A percentile compares a stretch with the other conserved stretches of the same genome.
phyloP scores from a whole-genome alignment of 1,284 basidiomycete genomes.

The Austroboletus niveus region DNA sequence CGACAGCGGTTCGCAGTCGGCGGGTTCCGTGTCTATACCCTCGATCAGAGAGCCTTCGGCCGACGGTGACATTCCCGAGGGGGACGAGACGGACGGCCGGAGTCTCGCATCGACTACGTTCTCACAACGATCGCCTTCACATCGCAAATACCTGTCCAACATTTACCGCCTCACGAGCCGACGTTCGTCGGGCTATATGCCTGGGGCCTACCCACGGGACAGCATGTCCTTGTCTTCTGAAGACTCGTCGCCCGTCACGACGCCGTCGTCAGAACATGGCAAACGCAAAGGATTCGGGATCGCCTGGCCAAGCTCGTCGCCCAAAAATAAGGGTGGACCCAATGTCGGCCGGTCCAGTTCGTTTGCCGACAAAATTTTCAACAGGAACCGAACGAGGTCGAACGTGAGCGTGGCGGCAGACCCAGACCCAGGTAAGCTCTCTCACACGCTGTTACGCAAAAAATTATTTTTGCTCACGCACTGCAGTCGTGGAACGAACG shows the following conservation, averaged over 20 bases:
- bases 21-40: slow-evolving; percentile 30
- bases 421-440: slow-evolving; percentile 12
- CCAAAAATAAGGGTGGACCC: slow-evolving; percentile 40
- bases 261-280: slow-evolving; percentile 45
- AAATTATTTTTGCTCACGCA: not conserved
- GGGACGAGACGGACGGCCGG: slow-evolving; percentile 29
- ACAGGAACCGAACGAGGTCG: slow-evolving; percentile 49
- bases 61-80: slow-evolving; percentile 31
- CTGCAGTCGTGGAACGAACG: slow-evolving; percentile 19
- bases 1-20: slow-evolving; percentile 25
- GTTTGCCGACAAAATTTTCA: slow-evolving; percentile 56
- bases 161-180: slow-evolving; percentile 44
- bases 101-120: slow-evolving; percentile 34
- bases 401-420: slow-evolving; percentile 28
- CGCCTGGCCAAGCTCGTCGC: slow-evolving; percentile 44
- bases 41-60: slow-evolving; percentile 30
- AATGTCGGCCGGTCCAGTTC: slow-evolving; percentile 45
- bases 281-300: slow-evolving; percentile 34
- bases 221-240: slow-evolving; percentile 57
- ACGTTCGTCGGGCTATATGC: slow-evolving; percentile 34
- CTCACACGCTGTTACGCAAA: not conserved
- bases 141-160: slow-evolving; percentile 44
- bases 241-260: slow-evolving; percentile 48
- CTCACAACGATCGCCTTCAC: slow-evolving; percentile 32
- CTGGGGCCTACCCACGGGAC: slow-evolving; percentile 41